These are phyloP conservation scores for Sarocladiaceae sp. DNA, from an alignment of 2,329 filamentous ascomycete genomes.

Conservation along the genomic window DNA sequence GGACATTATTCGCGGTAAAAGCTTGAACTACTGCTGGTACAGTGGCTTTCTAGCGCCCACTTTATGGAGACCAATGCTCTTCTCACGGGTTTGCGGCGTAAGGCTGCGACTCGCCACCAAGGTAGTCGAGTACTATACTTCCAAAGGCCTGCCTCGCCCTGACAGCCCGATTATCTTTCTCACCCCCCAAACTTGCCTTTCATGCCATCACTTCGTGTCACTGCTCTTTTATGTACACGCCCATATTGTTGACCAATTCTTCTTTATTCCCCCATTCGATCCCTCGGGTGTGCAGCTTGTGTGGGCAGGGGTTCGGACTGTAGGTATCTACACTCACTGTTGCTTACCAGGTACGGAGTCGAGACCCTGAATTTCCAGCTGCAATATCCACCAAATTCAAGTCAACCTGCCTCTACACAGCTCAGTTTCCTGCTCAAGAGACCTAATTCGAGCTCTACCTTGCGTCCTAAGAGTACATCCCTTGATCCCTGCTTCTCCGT, in stretches of 20 bases:
- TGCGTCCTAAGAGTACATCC: neutral
- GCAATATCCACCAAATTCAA: neutral
- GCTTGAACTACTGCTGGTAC: no score
- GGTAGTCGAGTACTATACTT: neutral
- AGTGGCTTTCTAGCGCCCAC: neutral
- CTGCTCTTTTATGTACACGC: neutral
- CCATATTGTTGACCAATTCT: neutral
- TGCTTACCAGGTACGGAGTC: constrained; percentile 5
- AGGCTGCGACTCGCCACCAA: constrained; percentile 9
- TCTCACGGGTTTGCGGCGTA: neutral
- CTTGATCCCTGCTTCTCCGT: neutral
- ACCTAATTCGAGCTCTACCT: neutral
- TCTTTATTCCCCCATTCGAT: neutral
- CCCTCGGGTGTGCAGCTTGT: neutral
- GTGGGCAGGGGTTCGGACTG: neutral
- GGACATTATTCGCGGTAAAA: no score
- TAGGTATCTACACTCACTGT: neutral
- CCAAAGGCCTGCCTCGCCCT: neutral
- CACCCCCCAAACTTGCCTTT: neutral
- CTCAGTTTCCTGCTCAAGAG: neutral
- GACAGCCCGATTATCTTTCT: neutral
- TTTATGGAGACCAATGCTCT: neutral
- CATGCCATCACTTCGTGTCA: no score
- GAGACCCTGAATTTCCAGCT: neutral
- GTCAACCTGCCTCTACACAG: neutral